Conservation (phyloP, 2,329 filamentous ascomycete species). For the Chaetomium sp. region DNA sequence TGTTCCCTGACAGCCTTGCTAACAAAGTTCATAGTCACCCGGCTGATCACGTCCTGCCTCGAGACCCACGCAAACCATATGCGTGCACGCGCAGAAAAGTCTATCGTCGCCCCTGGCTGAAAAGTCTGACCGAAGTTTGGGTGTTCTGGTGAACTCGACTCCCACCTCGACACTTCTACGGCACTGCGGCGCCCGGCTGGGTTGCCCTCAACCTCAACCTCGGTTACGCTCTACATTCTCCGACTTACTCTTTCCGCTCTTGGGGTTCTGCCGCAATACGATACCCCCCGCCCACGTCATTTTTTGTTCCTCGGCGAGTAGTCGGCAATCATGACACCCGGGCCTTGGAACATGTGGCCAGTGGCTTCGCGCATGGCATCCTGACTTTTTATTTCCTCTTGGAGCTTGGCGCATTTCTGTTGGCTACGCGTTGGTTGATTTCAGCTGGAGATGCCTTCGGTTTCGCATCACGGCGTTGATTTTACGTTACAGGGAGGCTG, state of each 20-base stretch:
- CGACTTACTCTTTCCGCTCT: neutral
- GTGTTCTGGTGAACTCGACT: neutral
- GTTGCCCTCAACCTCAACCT: neutral
- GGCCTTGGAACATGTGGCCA: neutral
- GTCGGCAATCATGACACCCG: too few species aligned
- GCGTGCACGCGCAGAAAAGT: slow-evolving; percentile 56
- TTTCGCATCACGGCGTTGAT: neutral
- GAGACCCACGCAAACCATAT: slow-evolving; percentile 58
- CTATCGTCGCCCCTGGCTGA: slow-evolving; percentile 47
- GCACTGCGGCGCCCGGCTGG: neutral
- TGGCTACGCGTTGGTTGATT: neutral
- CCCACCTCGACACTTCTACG: neutral
- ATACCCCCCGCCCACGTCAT: neutral
- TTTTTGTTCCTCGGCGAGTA: neutral
- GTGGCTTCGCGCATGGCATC: neutral
- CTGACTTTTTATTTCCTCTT: neutral
- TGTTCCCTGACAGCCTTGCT: slow-evolving; percentile 6
- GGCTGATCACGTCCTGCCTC: slow-evolving; percentile 57
- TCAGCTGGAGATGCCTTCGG: neutral
- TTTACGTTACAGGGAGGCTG: neutral
- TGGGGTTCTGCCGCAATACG: neutral
- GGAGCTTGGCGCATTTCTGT: neutral
- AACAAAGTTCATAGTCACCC: slow-evolving; percentile 47
- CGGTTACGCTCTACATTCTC: neutral
- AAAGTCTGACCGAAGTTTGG: slow-evolving; percentile 22